Evolutionary conservation across 768 basidiomycete genomes (phyloP).

Genomic region (Clavaria fumosa): DNA sequence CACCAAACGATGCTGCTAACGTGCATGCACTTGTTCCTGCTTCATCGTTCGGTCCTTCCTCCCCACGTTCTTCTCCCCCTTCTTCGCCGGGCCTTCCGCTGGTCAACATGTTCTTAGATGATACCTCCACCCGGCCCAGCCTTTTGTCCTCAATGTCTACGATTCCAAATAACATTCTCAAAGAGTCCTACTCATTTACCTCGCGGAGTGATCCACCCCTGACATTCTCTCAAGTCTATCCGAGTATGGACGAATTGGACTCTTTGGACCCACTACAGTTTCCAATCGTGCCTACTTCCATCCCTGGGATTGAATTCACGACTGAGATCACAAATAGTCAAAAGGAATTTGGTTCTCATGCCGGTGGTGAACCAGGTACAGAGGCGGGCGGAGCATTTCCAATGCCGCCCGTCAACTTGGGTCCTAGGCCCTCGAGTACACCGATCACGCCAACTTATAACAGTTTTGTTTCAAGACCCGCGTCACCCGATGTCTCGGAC

Average conservation of each 20-base stretch:
- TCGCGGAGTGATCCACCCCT: no score
- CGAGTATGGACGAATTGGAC: slow-evolving; percentile 63
- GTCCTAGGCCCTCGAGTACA: slow-evolving; percentile 44
- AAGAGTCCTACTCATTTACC: no score
- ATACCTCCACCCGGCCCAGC: no score
- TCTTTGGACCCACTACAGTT: slow-evolving; percentile 27
- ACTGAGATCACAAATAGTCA: no score
- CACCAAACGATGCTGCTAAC: slow-evolving; percentile 13
- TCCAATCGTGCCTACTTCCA: slow-evolving; percentile 37
- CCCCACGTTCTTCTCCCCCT: slow-evolving; percentile 54
- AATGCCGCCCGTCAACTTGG: slow-evolving; percentile 26
- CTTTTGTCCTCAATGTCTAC: no score
- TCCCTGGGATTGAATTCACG: no score
- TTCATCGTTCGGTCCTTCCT: slow-evolving; percentile 61
- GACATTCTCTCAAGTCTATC: slow-evolving; percentile 54
- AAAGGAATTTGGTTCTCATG: no score
- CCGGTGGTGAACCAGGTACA: no score
- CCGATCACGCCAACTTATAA: slow-evolving; percentile 38
- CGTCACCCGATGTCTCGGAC: slow-evolving; percentile 32
- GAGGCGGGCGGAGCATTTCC: slow-evolving; percentile 26
- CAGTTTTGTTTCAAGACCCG: slow-evolving; percentile 44
- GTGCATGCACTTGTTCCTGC: slow-evolving; percentile 50
- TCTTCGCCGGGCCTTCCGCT: slow-evolving; percentile 37
- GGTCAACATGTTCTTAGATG: no score
- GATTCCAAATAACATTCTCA: no score